A percentile compares a stretch with the other conserved stretches of the same genome.
Conservation (phyloP, 2,329 filamentous ascomycete species). For the Fusarium subtropicale region DNA sequence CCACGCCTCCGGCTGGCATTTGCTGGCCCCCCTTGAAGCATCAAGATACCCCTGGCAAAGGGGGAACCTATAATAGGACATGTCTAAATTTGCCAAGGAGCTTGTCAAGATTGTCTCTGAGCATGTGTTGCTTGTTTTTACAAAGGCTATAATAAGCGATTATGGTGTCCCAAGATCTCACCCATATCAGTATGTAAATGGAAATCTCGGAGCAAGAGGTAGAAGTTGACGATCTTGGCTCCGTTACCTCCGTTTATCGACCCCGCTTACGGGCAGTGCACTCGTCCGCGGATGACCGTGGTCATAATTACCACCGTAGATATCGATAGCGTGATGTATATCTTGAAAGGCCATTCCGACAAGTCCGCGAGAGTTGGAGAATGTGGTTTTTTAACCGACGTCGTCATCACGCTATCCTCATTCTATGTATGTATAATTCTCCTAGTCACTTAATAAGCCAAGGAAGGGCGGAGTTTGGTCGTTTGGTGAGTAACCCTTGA, state of each 20-base stretch:
- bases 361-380: constrained; percentile 14
- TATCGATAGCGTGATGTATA: constrained; percentile 16
- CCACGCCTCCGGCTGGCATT: constrained; percentile 40
- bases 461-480: constrained; percentile 22
- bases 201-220: constrained; percentile 2
- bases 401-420: constrained; percentile 4
- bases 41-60: constrained; percentile 40
- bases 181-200: neutral
- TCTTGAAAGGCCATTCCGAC: constrained; percentile 16
- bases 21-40: constrained; percentile 40
- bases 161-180: neutral
- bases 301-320: constrained; percentile 29
- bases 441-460: constrained; percentile 34
- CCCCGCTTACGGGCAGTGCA: constrained; percentile 21
- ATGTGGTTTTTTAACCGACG: constrained; percentile 12
- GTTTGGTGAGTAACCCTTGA: constrained; percentile 22
- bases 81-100: constrained; percentile 38
- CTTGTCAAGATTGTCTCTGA: constrained; percentile 7
- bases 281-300: constrained; percentile 23
- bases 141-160: neutral
- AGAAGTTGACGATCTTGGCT: constrained; percentile 11
- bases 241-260: constrained; percentile 24
- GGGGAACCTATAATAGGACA: constrained; percentile 31
- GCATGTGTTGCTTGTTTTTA: constrained; percentile 11
- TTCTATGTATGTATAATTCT: neutral